Percentiles rank a stretch among this genome's conserved stretches.
phyloP scores from a whole-genome alignment of 345 rosid species.

The Schrenkiella parvula region DNA sequence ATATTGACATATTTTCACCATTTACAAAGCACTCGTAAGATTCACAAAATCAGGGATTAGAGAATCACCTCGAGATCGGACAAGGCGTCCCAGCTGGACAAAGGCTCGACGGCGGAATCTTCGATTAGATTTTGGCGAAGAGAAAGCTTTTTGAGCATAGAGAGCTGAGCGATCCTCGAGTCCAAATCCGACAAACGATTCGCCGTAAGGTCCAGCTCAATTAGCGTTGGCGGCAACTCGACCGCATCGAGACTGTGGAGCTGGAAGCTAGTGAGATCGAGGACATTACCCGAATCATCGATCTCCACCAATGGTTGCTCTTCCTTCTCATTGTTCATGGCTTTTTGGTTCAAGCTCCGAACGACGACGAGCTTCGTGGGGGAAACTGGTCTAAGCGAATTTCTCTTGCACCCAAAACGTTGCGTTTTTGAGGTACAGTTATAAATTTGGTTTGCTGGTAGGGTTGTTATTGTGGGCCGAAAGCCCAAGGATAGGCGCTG shows the following conservation, averaged over 20 bases:
- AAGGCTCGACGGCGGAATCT: slow-evolving; percentile 62
- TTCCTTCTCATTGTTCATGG: slow-evolving; percentile 26
- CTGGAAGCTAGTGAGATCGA: slow-evolving; percentile 89
- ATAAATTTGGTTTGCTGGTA: neutral
- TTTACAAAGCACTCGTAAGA: neutral
- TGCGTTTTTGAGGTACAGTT: neutral
- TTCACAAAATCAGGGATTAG: neutral
- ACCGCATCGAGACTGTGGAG: slow-evolving; percentile 71
- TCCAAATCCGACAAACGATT: slow-evolving; percentile 73
- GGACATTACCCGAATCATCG: slow-evolving; percentile 46
- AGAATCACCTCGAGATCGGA: slow-evolving; percentile 73
- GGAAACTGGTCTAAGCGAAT: neutral
- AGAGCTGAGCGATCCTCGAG: slow-evolving; percentile 63
- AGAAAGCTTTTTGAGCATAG: slow-evolving; percentile 71
- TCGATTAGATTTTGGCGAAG: slow-evolving; percentile 83
- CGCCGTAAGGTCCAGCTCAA: slow-evolving; percentile 86
- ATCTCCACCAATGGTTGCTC: slow-evolving; percentile 38
- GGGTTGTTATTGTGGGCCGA: neutral
- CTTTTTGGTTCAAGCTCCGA: neutral
- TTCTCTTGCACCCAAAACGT: neutral
- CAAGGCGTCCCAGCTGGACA: slow-evolving; percentile 63
- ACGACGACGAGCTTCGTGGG: slow-evolving; percentile 1
- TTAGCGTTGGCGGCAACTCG: slow-evolving; percentile 58
- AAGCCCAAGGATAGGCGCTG: neutral
- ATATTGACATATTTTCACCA: neutral